A percentile compares a stretch with the other conserved stretches of the same genome.
Conservation (phyloP, 345 rosid species). For the Limnanthes douglasii region DNA sequence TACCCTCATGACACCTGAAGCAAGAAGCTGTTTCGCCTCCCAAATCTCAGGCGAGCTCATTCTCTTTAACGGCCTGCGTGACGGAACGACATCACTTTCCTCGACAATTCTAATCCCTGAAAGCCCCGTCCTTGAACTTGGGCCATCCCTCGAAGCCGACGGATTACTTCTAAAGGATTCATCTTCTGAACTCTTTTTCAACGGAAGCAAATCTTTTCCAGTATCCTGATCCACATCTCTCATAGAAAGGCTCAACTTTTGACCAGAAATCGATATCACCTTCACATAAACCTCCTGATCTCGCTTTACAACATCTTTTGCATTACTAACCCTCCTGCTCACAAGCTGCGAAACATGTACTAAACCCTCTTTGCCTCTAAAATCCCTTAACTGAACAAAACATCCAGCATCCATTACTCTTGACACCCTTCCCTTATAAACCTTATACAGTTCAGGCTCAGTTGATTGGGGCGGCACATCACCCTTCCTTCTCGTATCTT, state of each 20-base stretch:
- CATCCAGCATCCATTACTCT: conserved; percentile 81
- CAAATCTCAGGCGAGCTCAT: conserved; percentile 84
- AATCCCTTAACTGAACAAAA: conserved; percentile 62
- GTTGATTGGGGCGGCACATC: conserved; percentile 5
- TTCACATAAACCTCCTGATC: conserved; percentile 73
- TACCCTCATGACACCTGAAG: conserved; percentile 58
- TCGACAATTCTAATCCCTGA: conserved; percentile 62
- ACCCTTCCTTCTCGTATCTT: conserved; percentile 11
- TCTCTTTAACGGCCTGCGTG: conserved; percentile 59
- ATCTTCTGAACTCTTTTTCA: conserved; percentile 38
- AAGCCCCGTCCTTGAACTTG: conserved; percentile 42
- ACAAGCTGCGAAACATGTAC: conserved; percentile 87
- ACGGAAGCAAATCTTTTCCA: conserved; percentile 69
- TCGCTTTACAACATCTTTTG: conserved; percentile 50
- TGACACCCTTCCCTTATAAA: conserved; percentile 67
- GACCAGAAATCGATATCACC: conserved; percentile 49
- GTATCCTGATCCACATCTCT: conserved; percentile 76
- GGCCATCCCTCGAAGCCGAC: conserved; percentile 37
- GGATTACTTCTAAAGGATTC: conserved; percentile 45
- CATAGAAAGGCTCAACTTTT: conserved; percentile 60
- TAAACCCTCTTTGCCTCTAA: conserved; percentile 83
- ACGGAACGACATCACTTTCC: conserved; percentile 34
- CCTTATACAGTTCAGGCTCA: conserved; percentile 65
- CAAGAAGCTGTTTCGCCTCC: conserved; percentile 87
- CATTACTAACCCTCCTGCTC: conserved; percentile 29